Evolutionary conservation across 768 basidiomycete species (phyloP), one percentile per base, ranked within the genome.

Genomic region (Lentinus brumalis): DNA sequence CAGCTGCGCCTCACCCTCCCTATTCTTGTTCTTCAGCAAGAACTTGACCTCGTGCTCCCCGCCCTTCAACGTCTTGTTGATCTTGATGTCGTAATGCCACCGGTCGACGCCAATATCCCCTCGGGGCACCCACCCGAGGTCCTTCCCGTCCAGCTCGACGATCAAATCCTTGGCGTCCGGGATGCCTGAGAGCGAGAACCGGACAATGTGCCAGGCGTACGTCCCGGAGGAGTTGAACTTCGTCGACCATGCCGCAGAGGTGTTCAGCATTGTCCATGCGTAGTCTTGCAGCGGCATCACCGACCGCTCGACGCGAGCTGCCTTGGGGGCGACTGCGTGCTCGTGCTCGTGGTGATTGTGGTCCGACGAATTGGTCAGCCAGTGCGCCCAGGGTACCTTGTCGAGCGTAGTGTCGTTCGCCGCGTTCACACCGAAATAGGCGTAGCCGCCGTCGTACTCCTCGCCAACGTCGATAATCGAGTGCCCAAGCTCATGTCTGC

Each of bases 361-460:
- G 46, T 52, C 67, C 58, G 11, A 35, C 46, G 52, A 14, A 18
- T 63, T 50, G 7, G 83, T 77, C 53, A 92, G 77, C 91, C 91
- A 93, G 62, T 91, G 86, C 0, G 77, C 71, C 91, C 91, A 93
- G 7, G 86, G 81, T 31, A 89, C 67, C 35, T 72, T 30, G 75
- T 56, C 10, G 73, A 71, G 35, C 74, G 66, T 56, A 18, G 30
- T 30, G 62, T 84, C 71, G 47, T 81, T 74, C 30, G 79, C 78
- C 4, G 88, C 82, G 67, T 93, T 90, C 39, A 80, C 78, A 15
- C 91, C 91, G 66, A 81, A 89, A 71, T 92, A 93, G 3, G 78
- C 86, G 61, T 73, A 84, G 4, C 89, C 91, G 12, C 90, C 91
- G 64, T 92, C 91, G 68, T 93, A 92, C 74, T 92, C 91, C 73